Conservation (phyloP, 2,329 filamentous ascomycete genomes). For the Trichoderma sp. region DNA sequence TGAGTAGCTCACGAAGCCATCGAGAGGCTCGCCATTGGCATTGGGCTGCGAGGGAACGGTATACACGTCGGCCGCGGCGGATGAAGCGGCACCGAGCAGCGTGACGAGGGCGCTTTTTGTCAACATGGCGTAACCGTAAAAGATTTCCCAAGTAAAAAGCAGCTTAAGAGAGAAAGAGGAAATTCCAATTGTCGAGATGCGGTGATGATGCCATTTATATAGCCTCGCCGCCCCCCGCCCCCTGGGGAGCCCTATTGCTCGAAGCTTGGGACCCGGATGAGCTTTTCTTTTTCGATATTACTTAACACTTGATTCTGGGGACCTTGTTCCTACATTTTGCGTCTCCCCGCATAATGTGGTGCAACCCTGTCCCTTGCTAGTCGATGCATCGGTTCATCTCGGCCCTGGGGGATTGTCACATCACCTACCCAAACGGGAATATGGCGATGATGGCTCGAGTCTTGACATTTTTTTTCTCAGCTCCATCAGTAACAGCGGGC, state of each 20-base stretch:
- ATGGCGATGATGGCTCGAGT: neutral
- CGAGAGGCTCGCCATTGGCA: constrained; percentile 19
- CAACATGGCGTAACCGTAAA: constrained; percentile 1
- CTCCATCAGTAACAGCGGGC: neutral
- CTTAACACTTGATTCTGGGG: neutral
- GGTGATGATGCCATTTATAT: neutral
- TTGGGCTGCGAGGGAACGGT: constrained; percentile 19
- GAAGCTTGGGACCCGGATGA: neutral
- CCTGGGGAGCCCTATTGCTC: neutral
- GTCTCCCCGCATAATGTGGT: constrained; percentile 8
- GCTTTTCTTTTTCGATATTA: neutral
- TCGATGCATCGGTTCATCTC: neutral
- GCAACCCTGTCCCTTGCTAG: constrained; percentile 8
- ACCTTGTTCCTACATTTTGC: neutral
- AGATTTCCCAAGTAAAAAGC: neutral
- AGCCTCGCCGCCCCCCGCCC: neutral
- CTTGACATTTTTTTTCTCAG: neutral
- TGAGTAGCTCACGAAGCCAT: constrained; percentile 48
- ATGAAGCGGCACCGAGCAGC: constrained; percentile 17
- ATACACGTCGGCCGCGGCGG: constrained; percentile 16
- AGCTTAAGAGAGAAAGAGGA: neutral
- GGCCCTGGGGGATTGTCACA: constrained; percentile 1
- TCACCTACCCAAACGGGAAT: neutral
- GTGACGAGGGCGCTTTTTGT: constrained; percentile 11
- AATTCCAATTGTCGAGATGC: neutral